Evolutionary conservation across 108 stramenopile species (phyloP).

Genomic region (Cyclotella atomus): DNA sequence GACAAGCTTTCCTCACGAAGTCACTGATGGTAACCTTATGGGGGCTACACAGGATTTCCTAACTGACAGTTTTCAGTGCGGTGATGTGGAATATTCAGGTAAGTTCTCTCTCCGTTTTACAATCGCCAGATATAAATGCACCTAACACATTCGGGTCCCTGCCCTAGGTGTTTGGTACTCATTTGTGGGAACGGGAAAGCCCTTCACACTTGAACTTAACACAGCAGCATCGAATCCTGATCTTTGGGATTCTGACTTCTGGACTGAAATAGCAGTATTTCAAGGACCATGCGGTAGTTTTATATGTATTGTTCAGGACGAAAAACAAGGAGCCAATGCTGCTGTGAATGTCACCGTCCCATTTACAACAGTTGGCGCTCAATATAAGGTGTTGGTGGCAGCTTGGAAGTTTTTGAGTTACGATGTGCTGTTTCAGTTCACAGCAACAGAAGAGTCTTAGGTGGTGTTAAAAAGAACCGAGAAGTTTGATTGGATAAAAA

Average conservation of each 20-base stretch:
- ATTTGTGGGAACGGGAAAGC: slow-evolving; percentile 1
- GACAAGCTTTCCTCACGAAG: slow-evolving; percentile 7
- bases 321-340: neutral
- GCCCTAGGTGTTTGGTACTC: slow-evolving; percentile 16
- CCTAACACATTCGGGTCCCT: too few relatives aligned
- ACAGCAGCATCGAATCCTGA: neutral
- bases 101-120: too few relatives aligned
- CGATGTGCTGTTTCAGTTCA: slow-evolving; percentile 1
- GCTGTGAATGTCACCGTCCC: neutral
- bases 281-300: neutral
- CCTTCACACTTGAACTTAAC: slow-evolving; percentile 6
- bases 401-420: neutral
- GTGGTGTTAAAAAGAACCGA: too few relatives aligned
- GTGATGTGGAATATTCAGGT: neutral
- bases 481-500: too few relatives aligned
- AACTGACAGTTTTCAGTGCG: slow-evolving; percentile 1
- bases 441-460: neutral
- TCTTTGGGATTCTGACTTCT: too few relatives aligned
- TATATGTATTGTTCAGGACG: neutral
- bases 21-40: neutral
- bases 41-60: slow-evolving; percentile 6
- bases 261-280: slow-evolving; percentile 15
- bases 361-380: neutral
- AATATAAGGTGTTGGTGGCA: slow-evolving; percentile 3
- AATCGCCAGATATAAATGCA: too few relatives aligned